phyloP scores from a whole-genome alignment of 169 alveolate species.

The Eimeria maxima region DNA sequence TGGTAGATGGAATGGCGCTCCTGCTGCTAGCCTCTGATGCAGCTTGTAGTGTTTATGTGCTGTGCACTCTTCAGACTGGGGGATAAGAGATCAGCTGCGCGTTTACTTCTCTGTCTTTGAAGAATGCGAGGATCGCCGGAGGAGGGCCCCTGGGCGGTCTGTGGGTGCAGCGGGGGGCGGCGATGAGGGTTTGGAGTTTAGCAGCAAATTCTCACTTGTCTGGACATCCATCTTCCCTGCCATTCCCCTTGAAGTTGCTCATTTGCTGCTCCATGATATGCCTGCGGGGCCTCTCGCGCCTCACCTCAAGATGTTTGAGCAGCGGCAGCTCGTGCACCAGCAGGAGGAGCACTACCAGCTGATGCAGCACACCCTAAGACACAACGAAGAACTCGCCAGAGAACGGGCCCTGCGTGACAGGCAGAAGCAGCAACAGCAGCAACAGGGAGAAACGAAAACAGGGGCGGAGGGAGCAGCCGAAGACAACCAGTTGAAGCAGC shows the following conservation, averaged over 20 bases:
- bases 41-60: not conserved
- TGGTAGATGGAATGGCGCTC: too few relatives aligned
- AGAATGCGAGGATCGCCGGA: not conserved
- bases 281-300: conserved; percentile 58
- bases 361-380: conserved; percentile 26
- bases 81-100: conserved; percentile 3
- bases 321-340: conserved; percentile 54
- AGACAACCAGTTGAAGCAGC: not conserved
- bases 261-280: conserved; percentile 64
- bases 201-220: not conserved
- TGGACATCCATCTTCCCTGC: conserved; percentile 62
- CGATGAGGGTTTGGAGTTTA: not conserved
- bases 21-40: not conserved
- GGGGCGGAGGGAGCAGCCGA: not conserved
- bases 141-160: not conserved
- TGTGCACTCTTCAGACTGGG: conserved; percentile 35
- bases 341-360: conserved; percentile 65
- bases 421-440: conserved; percentile 39
- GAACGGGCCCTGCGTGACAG: conserved; percentile 5
- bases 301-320: conserved; percentile 22
- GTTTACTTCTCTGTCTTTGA: conserved; percentile 44
- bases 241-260: conserved; percentile 53
- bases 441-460: not conserved
- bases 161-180: not conserved
- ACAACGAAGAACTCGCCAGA: conserved; percentile 53